phyloP scores from a whole-genome alignment of 139 green algal species.

The Ulvella scutata region DNA sequence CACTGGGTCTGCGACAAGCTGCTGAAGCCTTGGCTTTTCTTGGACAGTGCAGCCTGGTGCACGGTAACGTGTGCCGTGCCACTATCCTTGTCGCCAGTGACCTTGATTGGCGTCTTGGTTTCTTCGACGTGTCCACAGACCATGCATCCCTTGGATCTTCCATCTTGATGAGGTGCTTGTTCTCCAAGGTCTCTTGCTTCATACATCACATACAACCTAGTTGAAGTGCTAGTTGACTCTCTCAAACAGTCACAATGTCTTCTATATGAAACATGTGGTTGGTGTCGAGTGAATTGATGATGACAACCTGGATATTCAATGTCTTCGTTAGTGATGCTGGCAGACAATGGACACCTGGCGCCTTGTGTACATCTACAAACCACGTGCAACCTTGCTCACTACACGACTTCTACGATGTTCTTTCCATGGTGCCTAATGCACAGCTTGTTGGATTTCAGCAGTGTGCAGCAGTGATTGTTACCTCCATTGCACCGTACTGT shows the following conservation, averaged over 20 bases:
- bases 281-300: too few relatives aligned
- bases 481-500: too few relatives aligned
- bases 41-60: constrained; percentile 87
- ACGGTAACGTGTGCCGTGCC: constrained; percentile 75
- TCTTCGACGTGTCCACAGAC: constrained; percentile 82
- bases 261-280: background rate
- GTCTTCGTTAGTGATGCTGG: too few relatives aligned
- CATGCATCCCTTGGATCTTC: constrained; percentile 19
- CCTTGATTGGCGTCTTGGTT: constrained; percentile 89
- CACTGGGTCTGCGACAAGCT: constrained; percentile 77
- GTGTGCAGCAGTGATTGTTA: too few relatives aligned
- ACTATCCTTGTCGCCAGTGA: constrained; percentile 74
- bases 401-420: too few relatives aligned
- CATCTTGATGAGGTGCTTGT: background rate
- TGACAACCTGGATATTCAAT: too few relatives aligned
- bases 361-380: too few relatives aligned
- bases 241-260: background rate
- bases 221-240: background rate
- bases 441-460: too few relatives aligned
- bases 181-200: background rate
- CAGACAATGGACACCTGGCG: too few relatives aligned
- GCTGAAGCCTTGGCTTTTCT: constrained; percentile 86
- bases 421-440: too few relatives aligned
- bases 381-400: too few relatives aligned
- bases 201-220: background rate